Evolutionary conservation across 129 eudicot genomes (phyloP).

Genomic region (Flaveria linearis): DNA sequence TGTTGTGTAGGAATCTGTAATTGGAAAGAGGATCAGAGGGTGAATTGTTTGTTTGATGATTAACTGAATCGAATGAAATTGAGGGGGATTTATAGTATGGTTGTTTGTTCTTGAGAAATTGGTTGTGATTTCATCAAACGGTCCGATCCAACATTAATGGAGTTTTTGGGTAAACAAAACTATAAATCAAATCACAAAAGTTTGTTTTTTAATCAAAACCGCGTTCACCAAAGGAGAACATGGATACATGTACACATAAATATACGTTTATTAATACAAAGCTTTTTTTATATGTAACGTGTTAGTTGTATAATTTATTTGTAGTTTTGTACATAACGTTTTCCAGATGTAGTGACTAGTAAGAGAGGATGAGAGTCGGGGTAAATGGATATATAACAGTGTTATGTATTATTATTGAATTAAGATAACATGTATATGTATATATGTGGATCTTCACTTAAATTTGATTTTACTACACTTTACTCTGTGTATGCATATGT

Average conservation of each 20-base stretch:
- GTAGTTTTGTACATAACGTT: no score
- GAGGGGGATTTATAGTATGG: not conserved
- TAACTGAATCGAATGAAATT: not conserved
- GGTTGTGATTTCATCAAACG: not conserved
- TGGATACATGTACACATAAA: no score
- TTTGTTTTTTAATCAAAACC: not conserved
- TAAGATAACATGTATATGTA: no score
- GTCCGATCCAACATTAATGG: not conserved
- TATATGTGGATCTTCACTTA: no score
- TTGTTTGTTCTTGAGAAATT: not conserved
- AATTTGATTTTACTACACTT: no score
- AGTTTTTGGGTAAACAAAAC: not conserved
- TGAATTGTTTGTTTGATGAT: constrained; percentile 23
- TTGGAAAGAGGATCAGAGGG: not conserved
- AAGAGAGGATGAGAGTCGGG: no score
- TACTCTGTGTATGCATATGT: not conserved
- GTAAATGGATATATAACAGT: no score
- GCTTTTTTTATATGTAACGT: no score
- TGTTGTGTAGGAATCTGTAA: not conserved
- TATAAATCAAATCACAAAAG: not conserved
- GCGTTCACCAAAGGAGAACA: not conserved
- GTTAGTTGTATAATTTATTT: no score
- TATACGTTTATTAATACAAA: no score
- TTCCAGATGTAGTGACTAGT: no score
- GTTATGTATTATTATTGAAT: no score